phyloP scores from a whole-genome alignment of 1,139 yeast species.

The Kazachstania sp. region DNA sequence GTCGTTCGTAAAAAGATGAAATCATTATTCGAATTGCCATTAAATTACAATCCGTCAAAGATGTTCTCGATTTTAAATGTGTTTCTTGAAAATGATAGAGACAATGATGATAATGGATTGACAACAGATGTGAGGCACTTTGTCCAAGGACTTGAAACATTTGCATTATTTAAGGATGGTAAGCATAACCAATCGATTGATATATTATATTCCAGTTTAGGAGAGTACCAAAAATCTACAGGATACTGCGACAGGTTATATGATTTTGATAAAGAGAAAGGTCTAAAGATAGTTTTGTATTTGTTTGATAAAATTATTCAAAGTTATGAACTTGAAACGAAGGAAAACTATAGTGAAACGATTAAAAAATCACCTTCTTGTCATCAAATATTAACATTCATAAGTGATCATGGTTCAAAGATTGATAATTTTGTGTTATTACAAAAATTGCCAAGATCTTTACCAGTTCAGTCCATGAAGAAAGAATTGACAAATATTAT shows the following conservation, averaged over 20 bases:
- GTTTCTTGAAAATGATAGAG: slow-evolving; percentile 29
- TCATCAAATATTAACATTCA: slow-evolving; percentile 12
- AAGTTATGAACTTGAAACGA: slow-evolving; percentile 1
- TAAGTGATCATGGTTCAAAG: slow-evolving; percentile 22
- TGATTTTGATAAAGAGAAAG: slow-evolving; percentile 34
- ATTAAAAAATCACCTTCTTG: background rate
- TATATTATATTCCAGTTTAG: slow-evolving; percentile 50
- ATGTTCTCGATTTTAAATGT: slow-evolving; percentile 25
- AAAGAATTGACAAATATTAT: slow-evolving; percentile 14
- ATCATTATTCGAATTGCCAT: slow-evolving; percentile 34
- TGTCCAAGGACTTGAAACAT: slow-evolving; percentile 41
- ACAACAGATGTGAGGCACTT: slow-evolving; percentile 13
- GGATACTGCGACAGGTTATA: slow-evolving; percentile 51
- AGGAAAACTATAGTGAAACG: background rate
- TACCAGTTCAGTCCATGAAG: slow-evolving; percentile 15
- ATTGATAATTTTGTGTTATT: slow-evolving; percentile 15
- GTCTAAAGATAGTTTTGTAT: slow-evolving; percentile 31
- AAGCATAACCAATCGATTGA: slow-evolving; percentile 60
- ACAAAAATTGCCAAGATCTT: slow-evolving; percentile 14
- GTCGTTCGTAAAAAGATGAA: slow-evolving; percentile 34
- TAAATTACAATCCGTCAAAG: slow-evolving; percentile 42
- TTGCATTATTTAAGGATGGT: slow-evolving; percentile 51
- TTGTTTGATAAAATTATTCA: slow-evolving; percentile 22
- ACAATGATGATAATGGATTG: background rate
- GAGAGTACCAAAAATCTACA: slow-evolving; percentile 51